Evolutionary conservation across 306 rosid species (phyloP).

Genomic region (Cyamopsis tetragonoloba): DNA sequence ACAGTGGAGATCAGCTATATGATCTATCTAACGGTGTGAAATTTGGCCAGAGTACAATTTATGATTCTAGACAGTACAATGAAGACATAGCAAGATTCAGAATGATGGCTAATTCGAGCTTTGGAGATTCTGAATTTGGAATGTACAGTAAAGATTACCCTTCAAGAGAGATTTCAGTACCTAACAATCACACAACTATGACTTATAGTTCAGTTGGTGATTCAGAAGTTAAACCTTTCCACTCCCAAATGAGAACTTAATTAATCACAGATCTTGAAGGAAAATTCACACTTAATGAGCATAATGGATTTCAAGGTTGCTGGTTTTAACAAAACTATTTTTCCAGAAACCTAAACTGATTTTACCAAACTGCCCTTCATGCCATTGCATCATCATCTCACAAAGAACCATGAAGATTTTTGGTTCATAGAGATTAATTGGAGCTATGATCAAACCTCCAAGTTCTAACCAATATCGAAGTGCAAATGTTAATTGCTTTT

Average conservation of each 20-base stretch:
- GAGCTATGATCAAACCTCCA: background rate
- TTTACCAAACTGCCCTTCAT: background rate
- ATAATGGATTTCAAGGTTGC: conserved; percentile 9
- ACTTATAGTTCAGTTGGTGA: conserved; percentile 38
- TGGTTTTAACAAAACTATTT: conserved; percentile 16
- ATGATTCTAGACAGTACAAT: conserved; percentile 66
- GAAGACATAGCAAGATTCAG: conserved; percentile 59
- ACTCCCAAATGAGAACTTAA: background rate
- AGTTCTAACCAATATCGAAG: background rate
- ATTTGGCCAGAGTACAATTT: conserved; percentile 75
- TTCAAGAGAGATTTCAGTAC: conserved; percentile 38
- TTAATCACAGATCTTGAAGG: conserved; percentile 1
- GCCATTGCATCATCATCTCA: conserved; percentile 13
- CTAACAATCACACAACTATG: conserved; percentile 22
- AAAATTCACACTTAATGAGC: conserved; percentile 13
- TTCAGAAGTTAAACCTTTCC: conserved; percentile 46
- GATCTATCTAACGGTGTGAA: conserved; percentile 89
- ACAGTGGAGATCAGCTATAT: conserved; percentile 48
- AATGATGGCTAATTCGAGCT: conserved; percentile 50
- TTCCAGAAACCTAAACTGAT: background rate
- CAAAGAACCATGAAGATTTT: background rate
- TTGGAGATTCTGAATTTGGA: conserved; percentile 45
- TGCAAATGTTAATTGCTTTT: conserved; percentile 1
- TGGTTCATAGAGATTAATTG: background rate
- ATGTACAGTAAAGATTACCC: conserved; percentile 37